Evolutionary conservation across 768 basidiomycete genomes (phyloP).

Genomic region (Auriscalpium vulgare): DNA sequence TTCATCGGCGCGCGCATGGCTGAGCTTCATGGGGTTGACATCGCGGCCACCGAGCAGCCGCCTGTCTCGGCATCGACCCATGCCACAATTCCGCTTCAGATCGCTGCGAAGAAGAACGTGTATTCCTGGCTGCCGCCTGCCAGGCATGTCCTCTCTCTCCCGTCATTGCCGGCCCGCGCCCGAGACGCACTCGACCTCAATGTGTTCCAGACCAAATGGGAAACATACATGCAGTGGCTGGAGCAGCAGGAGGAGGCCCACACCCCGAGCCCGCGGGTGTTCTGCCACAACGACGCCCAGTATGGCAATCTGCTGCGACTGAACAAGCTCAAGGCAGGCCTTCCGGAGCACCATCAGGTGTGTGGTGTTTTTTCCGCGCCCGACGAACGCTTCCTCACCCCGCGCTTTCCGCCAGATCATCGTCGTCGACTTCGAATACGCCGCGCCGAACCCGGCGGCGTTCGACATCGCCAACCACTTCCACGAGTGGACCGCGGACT

Average conservation of each 20-base stretch:
- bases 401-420: constrained; percentile 54
- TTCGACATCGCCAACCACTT: constrained; percentile 98
- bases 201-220: constrained; percentile 55
- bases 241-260: constrained; percentile 47
- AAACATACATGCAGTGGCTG: constrained; percentile 64
- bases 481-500: constrained; percentile 94
- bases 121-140: constrained; percentile 65
- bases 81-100: constrained; percentile 40
- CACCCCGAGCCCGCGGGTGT: constrained; percentile 59
- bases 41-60: constrained; percentile 52
- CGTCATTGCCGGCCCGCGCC: constrained; percentile 36
- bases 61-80: constrained; percentile 30
- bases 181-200: constrained; percentile 56
- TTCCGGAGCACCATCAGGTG: constrained; percentile 74
- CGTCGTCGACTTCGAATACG: constrained; percentile 98
- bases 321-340: constrained; percentile 42
- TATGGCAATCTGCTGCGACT: constrained; percentile 87
- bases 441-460: constrained; percentile 83
- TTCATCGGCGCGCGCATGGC: constrained; percentile 95
- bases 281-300: constrained; percentile 93
- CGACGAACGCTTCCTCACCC: constrained; percentile 7
- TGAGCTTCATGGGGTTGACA: constrained; percentile 89
- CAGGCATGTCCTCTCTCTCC: constrained; percentile 63
- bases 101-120: constrained; percentile 60
- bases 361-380: constrained; percentile 15